Conservation (phyloP, 2,329 filamentous ascomycete genomes). For the Hymenoscyphus fraxineus region DNA sequence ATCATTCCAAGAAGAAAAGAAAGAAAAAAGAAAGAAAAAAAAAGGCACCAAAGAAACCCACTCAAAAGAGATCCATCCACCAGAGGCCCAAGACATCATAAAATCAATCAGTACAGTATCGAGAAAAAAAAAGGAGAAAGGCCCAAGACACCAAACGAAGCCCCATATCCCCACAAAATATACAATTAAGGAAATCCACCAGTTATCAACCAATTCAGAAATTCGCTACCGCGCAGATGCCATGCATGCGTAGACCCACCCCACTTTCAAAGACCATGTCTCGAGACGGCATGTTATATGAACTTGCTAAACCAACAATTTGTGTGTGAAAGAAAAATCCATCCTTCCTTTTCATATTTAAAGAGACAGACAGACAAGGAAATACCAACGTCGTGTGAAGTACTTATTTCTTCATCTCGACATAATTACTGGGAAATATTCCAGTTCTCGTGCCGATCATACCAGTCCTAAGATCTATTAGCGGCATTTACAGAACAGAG, state of each 20-base stretch:
- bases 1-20: too few relatives aligned
- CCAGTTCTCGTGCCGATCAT: constrained; percentile 79
- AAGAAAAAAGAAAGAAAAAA: background rate
- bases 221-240: background rate
- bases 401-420: constrained; percentile 58
- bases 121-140: background rate
- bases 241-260: background rate
- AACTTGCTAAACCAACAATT: background rate
- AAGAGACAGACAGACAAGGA: background rate
- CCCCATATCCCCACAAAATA: background rate
- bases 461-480: constrained; percentile 63
- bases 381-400: background rate
- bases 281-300: background rate
- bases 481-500: background rate
- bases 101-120: background rate
- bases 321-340: background rate
- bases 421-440: constrained; percentile 85
- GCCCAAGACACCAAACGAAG: background rate
- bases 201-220: background rate
- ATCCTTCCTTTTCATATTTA: background rate
- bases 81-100: background rate
- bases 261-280: background rate
- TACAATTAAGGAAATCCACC: background rate
- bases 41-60: background rate
- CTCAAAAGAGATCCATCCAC: background rate